Base-by-base conservation (phyloP, 2,329 filamentous ascomycete genomes). In the Cladosporium sp. region DNA sequence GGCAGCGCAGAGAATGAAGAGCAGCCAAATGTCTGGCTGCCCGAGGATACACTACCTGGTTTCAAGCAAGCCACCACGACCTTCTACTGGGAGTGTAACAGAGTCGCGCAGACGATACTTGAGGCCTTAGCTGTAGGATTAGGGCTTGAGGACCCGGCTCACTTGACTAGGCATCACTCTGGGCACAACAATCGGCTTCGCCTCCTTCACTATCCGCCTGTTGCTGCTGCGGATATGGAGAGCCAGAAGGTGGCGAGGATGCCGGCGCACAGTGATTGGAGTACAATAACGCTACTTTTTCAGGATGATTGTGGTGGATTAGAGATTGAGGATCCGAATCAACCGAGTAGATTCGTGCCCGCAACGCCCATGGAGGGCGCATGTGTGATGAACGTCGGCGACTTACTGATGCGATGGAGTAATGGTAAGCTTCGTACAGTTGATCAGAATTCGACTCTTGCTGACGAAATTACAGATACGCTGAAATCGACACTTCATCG, bases 11-110 rank as follows among this genome's bases (percentile, higher is more conserved):
- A 71, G 7, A 76, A 80, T 57, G 63, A 67, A 3, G 68, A 74
- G 1, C 73, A 76, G 56, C 71, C 73, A 24, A 80, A 81, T 59
- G 74, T 78, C 35, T 80, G 78, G 78, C 66, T 79, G 0, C 76
- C 77, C 0, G 75, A 79, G 4, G 65, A 72, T 4, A 70, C 72
- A 1, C 69, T 80, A 1, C 77, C 77, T 0, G 73, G 72, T 3
- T 81, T 80, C 61, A 71, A 72, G 15, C 35, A 59, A 5, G 71
- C 72, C 10, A 60, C 54, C 8, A 60, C 60, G 12, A 45, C 58
- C 61, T 71, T 74, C 61, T 75, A 73, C 60, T 68, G 66, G 57
- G 56, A 62, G 6, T 69, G 70, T 37, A 69, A 69, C 45, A 36
- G 58, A 3, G 58, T 71, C 8, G 66, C 68, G 13, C 62, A 66